These are phyloP conservation scores for Kalanchoe fedtschenkoi DNA, from an alignment of 164 flowering plant genomes.

Conservation along the genomic window DNA sequence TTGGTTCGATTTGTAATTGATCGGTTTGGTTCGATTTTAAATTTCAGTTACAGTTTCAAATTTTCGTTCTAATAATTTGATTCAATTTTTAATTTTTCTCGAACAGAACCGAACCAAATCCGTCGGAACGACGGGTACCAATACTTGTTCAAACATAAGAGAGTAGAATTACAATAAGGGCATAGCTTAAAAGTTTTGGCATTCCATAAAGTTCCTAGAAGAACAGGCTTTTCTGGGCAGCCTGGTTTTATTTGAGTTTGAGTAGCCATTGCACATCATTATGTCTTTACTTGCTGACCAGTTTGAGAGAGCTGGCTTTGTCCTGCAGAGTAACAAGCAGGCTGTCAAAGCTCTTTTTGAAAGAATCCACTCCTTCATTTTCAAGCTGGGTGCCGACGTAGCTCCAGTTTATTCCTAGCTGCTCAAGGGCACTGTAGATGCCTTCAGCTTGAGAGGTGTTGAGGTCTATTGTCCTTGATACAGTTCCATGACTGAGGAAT, in stretches of 20 bases:
- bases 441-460: constrained; percentile 89
- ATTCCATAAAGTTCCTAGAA: not conserved
- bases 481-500: constrained; percentile 77
- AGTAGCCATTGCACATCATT: not conserved
- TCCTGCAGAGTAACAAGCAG: constrained; percentile 75
- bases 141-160: too few species aligned
- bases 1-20: too few species aligned
- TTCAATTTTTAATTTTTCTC: too few species aligned
- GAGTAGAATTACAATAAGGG: too few species aligned
- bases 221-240: not conserved
- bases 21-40: too few species aligned
- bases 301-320: constrained; percentile 76
- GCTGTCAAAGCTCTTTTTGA: constrained; percentile 93
- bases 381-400: constrained; percentile 79
- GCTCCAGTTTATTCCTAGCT: constrained; percentile 84
- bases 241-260: constrained; percentile 12
- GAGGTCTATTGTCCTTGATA: constrained; percentile 77
- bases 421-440: constrained; percentile 81
- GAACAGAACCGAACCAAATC: too few species aligned
- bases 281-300: constrained; percentile 39
- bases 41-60: too few species aligned
- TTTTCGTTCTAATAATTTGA: too few species aligned
- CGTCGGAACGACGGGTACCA: too few species aligned
- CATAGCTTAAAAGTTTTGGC: not conserved
- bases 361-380: constrained; percentile 83